Evolutionary conservation across 2,329 filamentous ascomycete genomes (phyloP).

Genomic region (Colletotrichum higginsianum): DNA sequence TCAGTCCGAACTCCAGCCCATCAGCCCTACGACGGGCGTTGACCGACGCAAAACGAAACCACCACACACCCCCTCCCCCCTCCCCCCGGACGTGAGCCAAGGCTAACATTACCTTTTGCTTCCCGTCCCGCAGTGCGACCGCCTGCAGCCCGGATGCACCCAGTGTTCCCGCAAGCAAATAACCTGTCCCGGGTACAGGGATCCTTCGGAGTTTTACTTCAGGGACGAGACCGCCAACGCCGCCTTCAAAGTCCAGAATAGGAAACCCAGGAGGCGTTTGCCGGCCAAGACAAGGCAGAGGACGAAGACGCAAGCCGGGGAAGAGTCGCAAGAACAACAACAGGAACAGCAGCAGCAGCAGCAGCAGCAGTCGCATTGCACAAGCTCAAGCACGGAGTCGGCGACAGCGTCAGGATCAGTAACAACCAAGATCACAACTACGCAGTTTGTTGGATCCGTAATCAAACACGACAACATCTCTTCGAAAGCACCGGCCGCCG

Average conservation of each 20-base stretch:
- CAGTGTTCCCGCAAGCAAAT: constrained; percentile 49
- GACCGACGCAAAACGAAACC: not conserved
- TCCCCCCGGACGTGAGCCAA: constrained; percentile 4
- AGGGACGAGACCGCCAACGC: constrained; percentile 48
- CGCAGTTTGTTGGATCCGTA: constrained; percentile 1
- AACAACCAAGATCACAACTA: not conserved
- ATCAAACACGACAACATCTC: not conserved
- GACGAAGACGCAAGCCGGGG: not conserved
- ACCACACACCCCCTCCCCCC: not conserved
- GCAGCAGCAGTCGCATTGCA: not conserved
- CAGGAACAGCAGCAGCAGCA: constrained; percentile 1
- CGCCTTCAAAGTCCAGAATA: constrained; percentile 41
- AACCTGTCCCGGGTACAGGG: constrained; percentile 47
- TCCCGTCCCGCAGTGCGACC: constrained; percentile 46
- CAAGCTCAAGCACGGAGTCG: constrained; percentile 5
- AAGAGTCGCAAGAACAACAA: not conserved
- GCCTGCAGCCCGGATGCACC: constrained; percentile 45
- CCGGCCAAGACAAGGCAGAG: constrained; percentile 18
- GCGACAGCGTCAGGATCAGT: constrained; percentile 4
- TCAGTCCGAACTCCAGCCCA: constrained; percentile 20
- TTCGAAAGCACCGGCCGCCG: constrained; percentile 8
- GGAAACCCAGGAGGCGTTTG: constrained; percentile 28
- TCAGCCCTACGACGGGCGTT: constrained; percentile 20
- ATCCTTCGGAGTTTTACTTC: constrained; percentile 46
- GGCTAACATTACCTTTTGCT: constrained; percentile 21